Evolutionary conservation across 371 early-diverging fungal genomes (phyloP), one percentile per base, ranked within the genome.

Genomic region (Basidiobolus meristosporus): DNA sequence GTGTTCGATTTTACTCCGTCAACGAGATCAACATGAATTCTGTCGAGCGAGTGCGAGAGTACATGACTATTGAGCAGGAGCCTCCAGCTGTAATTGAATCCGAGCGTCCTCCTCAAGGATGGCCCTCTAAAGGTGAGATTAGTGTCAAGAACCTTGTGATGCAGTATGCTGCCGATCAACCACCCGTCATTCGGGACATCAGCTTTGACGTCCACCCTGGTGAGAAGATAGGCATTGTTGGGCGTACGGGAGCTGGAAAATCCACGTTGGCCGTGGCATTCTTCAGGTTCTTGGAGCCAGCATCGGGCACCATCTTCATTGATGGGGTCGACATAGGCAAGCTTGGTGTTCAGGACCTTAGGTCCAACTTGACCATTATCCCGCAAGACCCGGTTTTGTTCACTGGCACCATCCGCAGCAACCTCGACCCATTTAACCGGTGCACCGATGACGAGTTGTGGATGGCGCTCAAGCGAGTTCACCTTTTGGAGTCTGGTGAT

Each of bases 101-200:
- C 19, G 38, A 40, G 7, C 43, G 53, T 9, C 65, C 60, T 11
- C 66, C 60, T 34, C 4, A 12, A 2, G 50, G 47, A 12, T 89
- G 90, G 90, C 90, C 90, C 1, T 52, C 57, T 29, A 44, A 59
- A 1, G 89, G 87, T 16, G 50, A 58, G 14, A 67, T 88, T 26
- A 54, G 64, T 26, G 63, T 86, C 7, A 53, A 70, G 15, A 45
- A 80, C 40, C 41, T 84, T 20, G 59, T 55, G 2, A 65, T 82
- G 48, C 62, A 59, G 47, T 88, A 88, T 44, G 59, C 72, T 0
- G 62, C 73, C 1, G 78, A 71, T 29, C 52, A 47, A n/a, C 65
- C 68, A 0, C 63, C 78, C 0, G 88, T 84, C 0, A 52, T 91
- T 34, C 63, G 69, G 28, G 56, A 71, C 29, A 65, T 47, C 10